Evolutionary conservation across 768 basidiomycete genomes (phyloP), one percentile per base, ranked within the genome.

Genomic region (Agaricus subrufescens): DNA sequence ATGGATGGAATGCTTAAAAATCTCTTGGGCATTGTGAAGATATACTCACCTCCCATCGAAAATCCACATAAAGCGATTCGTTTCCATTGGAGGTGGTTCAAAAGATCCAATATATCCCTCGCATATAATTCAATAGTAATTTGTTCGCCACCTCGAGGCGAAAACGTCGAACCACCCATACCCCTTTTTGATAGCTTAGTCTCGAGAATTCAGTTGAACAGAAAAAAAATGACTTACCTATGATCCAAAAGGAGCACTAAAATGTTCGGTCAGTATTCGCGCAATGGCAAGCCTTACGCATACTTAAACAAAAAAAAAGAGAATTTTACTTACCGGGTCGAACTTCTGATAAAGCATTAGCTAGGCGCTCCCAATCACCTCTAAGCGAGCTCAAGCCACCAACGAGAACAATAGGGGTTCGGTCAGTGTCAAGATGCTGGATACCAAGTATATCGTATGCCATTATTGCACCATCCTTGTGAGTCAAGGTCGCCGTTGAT

Each of bases 101-200:
- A 56, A 23, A 81, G 70, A 38, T 61, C 64, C 9, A 72, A 62
- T 29, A 81, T 62, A 58, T 81, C 78, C 38, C 76, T 69, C 19
- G 79, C 77, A 57, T 79, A 66, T 43, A 71, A 62, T 55, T 78
- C 76, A 26, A 79, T 72, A 12, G 75, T 75, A n/a, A 79, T 62
- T 6, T 66, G 61, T 53, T 78, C 76, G 25, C 75, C 65, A 7
- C 61, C 60, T 12, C 47, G 46, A 52, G 59, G 60, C 52, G 67
- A 67, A 19, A 72, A 63, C 34, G 65, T 66, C 0, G 79, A 81
- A 48, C 75, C 67, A 6, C 78, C 78, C 61, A 80, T 78, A 3
- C 79, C 79, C 58, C 77, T 76, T 19, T 19, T 19, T 19, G 19
- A 19, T 19, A 19, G 19, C 19, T 19, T 19, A 19, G 19, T 19